Evolutionary conservation across 371 early-diverging fungal species (phyloP).

Genomic region (Cladochytrium tenue): DNA sequence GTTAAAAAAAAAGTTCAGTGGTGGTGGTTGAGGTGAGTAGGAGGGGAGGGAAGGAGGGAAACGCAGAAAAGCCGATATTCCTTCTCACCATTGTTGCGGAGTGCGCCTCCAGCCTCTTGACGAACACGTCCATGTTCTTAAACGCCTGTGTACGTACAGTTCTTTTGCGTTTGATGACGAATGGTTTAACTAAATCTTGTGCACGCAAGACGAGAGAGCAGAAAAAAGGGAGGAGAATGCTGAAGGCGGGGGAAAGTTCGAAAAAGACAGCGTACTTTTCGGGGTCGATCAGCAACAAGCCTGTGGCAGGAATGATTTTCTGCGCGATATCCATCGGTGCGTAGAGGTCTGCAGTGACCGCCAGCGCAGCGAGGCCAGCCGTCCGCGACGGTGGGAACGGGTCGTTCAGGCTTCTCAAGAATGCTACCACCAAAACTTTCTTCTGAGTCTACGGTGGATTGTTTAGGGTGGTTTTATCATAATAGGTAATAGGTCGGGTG

Average conservation of each 20-base stretch:
- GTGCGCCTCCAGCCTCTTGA: slow-evolving; percentile 65
- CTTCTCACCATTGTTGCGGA: slow-evolving; percentile 67
- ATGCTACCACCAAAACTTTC: slow-evolving; percentile 78
- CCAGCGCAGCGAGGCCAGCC: slow-evolving; percentile 84
- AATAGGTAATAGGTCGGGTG: neutral
- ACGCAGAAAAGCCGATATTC: neutral
- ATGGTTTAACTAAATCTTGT: no score
- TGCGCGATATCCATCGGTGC: slow-evolving; percentile 72
- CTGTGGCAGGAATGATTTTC: slow-evolving; percentile 74
- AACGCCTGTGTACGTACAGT: slow-evolving; percentile 81
- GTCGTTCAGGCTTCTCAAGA: slow-evolving; percentile 81
- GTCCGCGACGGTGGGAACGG: slow-evolving; percentile 88
- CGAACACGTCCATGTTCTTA: slow-evolving; percentile 67
- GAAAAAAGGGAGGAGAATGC: neutral
- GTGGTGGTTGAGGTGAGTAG: neutral
- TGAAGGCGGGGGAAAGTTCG: neutral
- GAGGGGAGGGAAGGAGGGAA: neutral
- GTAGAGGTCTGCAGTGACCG: slow-evolving; percentile 74
- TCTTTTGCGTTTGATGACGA: no score
- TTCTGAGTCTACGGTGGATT: slow-evolving; percentile 68
- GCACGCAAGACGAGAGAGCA: no score
- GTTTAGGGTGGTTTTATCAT: no score
- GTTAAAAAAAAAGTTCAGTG: no score
- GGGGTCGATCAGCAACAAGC: slow-evolving; percentile 76
- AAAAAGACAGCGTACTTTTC: slow-evolving; percentile 63